phyloP scores from a whole-genome alignment of 306 rosid species.

The Betula pendula region DNA sequence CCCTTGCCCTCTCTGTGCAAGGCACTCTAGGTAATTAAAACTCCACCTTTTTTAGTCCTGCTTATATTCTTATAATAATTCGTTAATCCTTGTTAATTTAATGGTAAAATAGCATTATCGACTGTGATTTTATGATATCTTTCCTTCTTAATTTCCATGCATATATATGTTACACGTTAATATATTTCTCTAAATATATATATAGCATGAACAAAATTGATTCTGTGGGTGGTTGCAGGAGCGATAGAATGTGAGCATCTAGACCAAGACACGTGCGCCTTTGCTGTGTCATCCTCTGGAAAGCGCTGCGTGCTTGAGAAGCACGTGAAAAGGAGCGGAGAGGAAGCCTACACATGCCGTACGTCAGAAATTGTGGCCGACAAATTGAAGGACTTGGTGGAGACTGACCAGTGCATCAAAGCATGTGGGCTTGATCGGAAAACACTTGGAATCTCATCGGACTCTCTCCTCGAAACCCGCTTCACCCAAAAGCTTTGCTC shows the following conservation, averaged over 20 bases:
- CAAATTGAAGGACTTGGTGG: conserved; percentile 57
- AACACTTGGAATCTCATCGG: conserved; percentile 72
- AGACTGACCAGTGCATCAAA: conserved; percentile 58
- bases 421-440: conserved; percentile 72
- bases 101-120: too few relatives aligned
- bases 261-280: conserved; percentile 56
- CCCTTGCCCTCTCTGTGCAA: conserved; percentile 41
- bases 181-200: too few relatives aligned
- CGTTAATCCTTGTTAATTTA: too few relatives aligned
- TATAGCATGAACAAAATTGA: too few relatives aligned
- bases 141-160: too few relatives aligned
- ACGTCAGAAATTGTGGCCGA: conserved; percentile 76
- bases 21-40: conserved; percentile 51
- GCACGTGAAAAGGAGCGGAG: conserved; percentile 56
- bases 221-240: conserved; percentile 36
- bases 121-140: too few relatives aligned
- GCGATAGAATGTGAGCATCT: conserved; percentile 61
- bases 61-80: not conserved
- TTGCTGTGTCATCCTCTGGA: conserved; percentile 63
- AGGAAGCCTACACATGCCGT: conserved; percentile 67
- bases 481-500: conserved; percentile 74
- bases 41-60: not conserved
- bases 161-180: too few relatives aligned
- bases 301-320: conserved; percentile 86
- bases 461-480: conserved; percentile 61